Base-by-base conservation (phyloP, 352 stramenopile genomes). In the Thraustochytrium sp. region DNA sequence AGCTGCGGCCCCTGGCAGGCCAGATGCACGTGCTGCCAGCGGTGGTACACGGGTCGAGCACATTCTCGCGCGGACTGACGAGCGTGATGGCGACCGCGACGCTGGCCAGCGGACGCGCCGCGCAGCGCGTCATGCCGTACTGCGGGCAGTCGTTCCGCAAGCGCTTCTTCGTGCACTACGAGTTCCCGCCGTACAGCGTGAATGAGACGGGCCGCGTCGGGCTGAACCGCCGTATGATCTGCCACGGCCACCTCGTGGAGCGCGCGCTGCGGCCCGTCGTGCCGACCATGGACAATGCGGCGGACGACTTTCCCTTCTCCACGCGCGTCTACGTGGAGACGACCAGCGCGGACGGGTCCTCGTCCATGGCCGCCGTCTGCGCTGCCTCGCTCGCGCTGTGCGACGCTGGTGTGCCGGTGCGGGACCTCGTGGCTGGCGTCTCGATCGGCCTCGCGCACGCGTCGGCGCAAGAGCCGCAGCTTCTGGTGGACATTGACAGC, bases 161-260 rank as follows among this genome's bases (percentile, higher is more conserved):
- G 38, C 34, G 61, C 18, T 96, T 96, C 76, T 98, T 99, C 87
- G 89, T 99, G 82, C 97, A 99, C 89, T 99, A 99, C 85, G 93
- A 99, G 82, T 98, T 99, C 88, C 96, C 96, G 9, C 93, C 95
- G 0, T 99, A 97, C 88, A 97, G 92, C 84, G 95, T 99, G 13
- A 98, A 97, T 55, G 95, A 98, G 80, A 96, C 93, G 21, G 96
- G 96, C 36, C 89, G 93, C 55, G 86, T 96, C n/a, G 89, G 90
- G 48, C 91, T 91, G 44, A 96, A 96, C 84, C 89, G 93, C 82
- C 90, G 96, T 85, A 97, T 98, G 93, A 90, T 99, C 64, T 96
- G 93, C 64, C 96, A 99, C 85, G 96, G 96, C 36, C 96, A 97
- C 56, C 88, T 99, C 37, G 96, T 96, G 8, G 96, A 99, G 89